Percentiles rank a stretch among this genome's conserved stretches.
Evolutionary conservation across 75 land plant species (phyloP).

Genomic region (Picea sitchensis): DNA sequence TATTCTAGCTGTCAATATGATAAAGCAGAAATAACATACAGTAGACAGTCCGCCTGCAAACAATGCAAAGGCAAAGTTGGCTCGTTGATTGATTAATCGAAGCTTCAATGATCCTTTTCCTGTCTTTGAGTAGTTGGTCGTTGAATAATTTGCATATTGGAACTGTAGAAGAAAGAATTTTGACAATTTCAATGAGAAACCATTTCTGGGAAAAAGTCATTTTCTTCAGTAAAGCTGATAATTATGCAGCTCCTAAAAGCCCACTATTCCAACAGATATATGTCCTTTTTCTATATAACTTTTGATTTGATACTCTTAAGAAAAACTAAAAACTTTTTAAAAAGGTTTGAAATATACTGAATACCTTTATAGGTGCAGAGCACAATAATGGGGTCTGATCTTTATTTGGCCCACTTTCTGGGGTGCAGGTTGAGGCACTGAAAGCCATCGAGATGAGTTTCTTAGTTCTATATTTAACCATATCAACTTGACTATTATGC

Average conservation of each 20-base stretch:
- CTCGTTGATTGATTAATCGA: slow-evolving; percentile 72
- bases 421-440: slow-evolving; percentile 10
- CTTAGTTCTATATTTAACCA: too few species aligned
- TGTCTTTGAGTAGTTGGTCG: slow-evolving; percentile 31
- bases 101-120: slow-evolving; percentile 59
- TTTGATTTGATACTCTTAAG: neutral
- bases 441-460: neutral
- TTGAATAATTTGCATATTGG: slow-evolving; percentile 53
- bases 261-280: too few species aligned
- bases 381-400: slow-evolving; percentile 10
- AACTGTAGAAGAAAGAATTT: slow-evolving; percentile 42
- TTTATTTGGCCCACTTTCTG: neutral
- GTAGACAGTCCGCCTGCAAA: slow-evolving; percentile 72
- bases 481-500: too few species aligned
- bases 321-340: neutral
- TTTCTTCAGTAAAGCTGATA: too few species aligned
- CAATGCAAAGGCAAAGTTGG: slow-evolving; percentile 76
- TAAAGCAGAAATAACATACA: slow-evolving; percentile 39
- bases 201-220: neutral
- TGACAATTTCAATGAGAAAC: neutral
- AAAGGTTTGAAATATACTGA: slow-evolving; percentile 1
- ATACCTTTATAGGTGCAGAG: slow-evolving; percentile 16
- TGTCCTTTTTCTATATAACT: too few species aligned
- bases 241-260: too few species aligned
- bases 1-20: too few species aligned